Conservation (phyloP, 192 early-diverging fungal genomes). For the Diversispora epigaea region DNA sequence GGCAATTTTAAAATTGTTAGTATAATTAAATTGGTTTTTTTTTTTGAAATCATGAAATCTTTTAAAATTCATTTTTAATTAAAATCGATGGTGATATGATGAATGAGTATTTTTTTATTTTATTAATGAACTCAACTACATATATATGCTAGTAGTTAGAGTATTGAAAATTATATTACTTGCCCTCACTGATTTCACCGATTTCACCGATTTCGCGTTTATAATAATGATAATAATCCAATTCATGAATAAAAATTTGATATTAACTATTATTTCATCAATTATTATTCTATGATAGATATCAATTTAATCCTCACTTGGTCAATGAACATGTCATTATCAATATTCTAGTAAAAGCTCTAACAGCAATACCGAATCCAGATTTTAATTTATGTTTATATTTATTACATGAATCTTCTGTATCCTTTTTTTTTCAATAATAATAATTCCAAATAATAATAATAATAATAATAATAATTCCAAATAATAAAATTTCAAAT, state of each 20-base stretch:
- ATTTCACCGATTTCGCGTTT: background rate
- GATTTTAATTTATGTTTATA: slow-evolving; percentile 92
- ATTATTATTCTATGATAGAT: slow-evolving; percentile 39
- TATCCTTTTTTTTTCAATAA: slow-evolving; percentile 32
- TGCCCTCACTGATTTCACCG: slow-evolving; percentile 32
- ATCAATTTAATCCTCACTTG: slow-evolving; percentile 88
- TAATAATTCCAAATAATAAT: too few relatives aligned
- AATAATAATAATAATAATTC: too few relatives aligned
- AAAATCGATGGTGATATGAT: background rate
- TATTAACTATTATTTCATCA: background rate
- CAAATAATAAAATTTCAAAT: too few relatives aligned
- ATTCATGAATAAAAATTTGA: background rate
- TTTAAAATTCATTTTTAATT: background rate
- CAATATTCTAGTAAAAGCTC: slow-evolving; percentile 78
- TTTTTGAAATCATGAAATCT: background rate
- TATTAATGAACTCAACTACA: slow-evolving; percentile 11
- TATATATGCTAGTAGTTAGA: background rate
- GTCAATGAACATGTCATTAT: slow-evolving; percentile 68
- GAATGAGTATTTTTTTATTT: background rate
- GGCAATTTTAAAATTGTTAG: slow-evolving; percentile 85
- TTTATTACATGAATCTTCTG: slow-evolving; percentile 75
- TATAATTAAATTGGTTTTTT: background rate
- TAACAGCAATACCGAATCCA: slow-evolving; percentile 79
- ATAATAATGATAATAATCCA: background rate
- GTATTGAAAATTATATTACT: slow-evolving; percentile 12